These are phyloP conservation scores for Capsicum chinense DNA, from an alignment of 257 asterid species.

Conservation along the genomic window DNA sequence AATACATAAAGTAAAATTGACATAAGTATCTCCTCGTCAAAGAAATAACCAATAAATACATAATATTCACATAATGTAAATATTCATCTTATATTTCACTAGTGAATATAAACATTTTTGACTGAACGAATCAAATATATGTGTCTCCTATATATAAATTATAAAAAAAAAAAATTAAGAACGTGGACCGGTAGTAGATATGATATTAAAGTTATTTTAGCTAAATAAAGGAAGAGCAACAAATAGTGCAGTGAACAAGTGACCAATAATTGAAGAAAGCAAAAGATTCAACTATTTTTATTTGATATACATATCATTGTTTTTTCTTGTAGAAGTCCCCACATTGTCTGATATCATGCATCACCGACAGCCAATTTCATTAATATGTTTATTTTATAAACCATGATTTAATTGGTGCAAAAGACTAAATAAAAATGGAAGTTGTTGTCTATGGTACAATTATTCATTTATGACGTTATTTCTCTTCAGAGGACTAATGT, in stretches of 20 bases:
- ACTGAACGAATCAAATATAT: background rate
- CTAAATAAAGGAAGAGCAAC: background rate
- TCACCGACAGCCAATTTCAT: slow-evolving; percentile 25
- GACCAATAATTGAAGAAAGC: slow-evolving; percentile 23
- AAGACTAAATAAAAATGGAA: background rate
- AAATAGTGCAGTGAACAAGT: background rate
- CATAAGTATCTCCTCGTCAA: too few species aligned
- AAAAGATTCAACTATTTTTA: slow-evolving; percentile 13
- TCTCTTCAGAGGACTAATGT: background rate
- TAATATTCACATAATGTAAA: background rate
- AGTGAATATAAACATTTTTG: background rate
- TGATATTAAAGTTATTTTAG: background rate
- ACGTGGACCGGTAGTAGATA: background rate
- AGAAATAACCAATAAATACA: too few species aligned
- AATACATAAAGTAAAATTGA: too few species aligned
- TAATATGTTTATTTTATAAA: background rate
- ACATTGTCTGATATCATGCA: slow-evolving; percentile 3
- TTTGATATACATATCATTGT: background rate
- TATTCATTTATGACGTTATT: background rate
- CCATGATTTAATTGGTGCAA: background rate
- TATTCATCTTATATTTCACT: background rate
- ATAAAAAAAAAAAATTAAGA: background rate
- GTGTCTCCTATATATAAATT: background rate
- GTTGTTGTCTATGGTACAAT: background rate
- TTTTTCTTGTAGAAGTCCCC: background rate